Base-by-base conservation (phyloP, 1,284 basidiomycete species). In the Ustilago tritici region DNA sequence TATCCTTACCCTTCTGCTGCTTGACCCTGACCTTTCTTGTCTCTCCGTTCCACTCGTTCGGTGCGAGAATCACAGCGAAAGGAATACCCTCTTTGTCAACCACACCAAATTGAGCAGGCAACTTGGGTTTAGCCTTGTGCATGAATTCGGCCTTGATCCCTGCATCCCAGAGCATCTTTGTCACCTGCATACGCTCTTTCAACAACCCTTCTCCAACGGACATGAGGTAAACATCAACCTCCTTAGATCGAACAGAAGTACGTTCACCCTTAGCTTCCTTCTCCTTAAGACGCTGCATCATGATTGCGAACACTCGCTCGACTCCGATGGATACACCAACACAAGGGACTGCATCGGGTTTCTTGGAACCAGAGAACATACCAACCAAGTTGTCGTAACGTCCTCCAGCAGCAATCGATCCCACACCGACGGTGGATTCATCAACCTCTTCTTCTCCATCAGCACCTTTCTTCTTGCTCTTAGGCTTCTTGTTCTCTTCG, bases 321-420 rank as follows among this genome's bases (percentile, higher is more conserved):
- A 99, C 89, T 32, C 97, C 97, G 78, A 99, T 93, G 75, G 92
- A 93, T 38, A 98, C 91, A 28, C 97, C 96, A 12, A 99, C 92
- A 86, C 97, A 99, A 0, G 95, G 96, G 61, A 96, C 90, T 2
- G 77, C 87, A 91, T 93, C 89, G 91, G 92, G 60, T 91, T 86
- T 61, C 85, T 86, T 85, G 35, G 93, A 92, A 7, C 93, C 90
- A 23, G 92, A 90, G 88, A 99, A 98, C 89, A 95, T 92, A 56
- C 93, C 93, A 2, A 99, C 96, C n/a, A 99, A 92, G 78, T 93
- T 92, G 88, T 99, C 96, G 88, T 99, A 99, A 53, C 96, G 90
- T 14, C 97, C 96, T 19, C 97, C 97, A 0, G 94, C 97, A 8
- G 96, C 97, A 84, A 99, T 97, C 19, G 95, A 98, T 31, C 96